These are phyloP conservation scores for Erodium trifolium DNA, from an alignment of 441 rosid species.

Conservation along the genomic window DNA sequence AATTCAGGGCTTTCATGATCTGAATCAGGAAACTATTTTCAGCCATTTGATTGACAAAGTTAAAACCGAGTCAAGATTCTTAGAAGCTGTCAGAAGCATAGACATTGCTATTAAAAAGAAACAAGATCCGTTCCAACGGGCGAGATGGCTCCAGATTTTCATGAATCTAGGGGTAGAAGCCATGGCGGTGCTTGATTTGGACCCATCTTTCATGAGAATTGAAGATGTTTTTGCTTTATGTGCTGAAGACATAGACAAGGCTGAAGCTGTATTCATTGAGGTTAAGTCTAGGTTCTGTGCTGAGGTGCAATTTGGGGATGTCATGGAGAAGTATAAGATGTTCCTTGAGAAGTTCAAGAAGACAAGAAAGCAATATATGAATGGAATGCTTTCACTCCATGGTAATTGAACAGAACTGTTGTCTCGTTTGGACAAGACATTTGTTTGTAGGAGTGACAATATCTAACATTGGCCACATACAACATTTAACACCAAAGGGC, in stretches of 20 bases:
- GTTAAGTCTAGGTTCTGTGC: background rate
- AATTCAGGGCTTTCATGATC: background rate
- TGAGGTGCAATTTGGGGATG: background rate
- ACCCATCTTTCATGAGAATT: slow-evolving; percentile 1
- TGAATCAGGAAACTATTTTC: slow-evolving; percentile 3
- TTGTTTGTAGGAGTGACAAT: background rate
- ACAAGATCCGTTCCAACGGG: slow-evolving; percentile 5
- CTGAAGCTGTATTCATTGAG: slow-evolving; percentile 8
- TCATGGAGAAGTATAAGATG: slow-evolving; percentile 5
- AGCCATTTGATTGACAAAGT: slow-evolving; percentile 3
- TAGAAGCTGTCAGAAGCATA: slow-evolving; percentile 6
- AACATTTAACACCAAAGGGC: background rate
- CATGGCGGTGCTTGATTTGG: background rate
- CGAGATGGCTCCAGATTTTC: slow-evolving; percentile 5
- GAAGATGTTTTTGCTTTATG: background rate
- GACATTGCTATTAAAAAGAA: slow-evolving; percentile 1
- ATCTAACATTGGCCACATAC: background rate
- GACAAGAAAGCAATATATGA: slow-evolving; percentile 3
- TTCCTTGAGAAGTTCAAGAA: slow-evolving; percentile 4
- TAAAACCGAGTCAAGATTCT: background rate
- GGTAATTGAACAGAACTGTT: background rate
- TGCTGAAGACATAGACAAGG: slow-evolving; percentile 1
- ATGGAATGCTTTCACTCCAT: slow-evolving; percentile 9
- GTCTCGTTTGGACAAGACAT: background rate
- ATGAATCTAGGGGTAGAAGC: background rate